Base-by-base conservation (phyloP, 805 yeast species). In the Zygotorulaspora sp. region DNA sequence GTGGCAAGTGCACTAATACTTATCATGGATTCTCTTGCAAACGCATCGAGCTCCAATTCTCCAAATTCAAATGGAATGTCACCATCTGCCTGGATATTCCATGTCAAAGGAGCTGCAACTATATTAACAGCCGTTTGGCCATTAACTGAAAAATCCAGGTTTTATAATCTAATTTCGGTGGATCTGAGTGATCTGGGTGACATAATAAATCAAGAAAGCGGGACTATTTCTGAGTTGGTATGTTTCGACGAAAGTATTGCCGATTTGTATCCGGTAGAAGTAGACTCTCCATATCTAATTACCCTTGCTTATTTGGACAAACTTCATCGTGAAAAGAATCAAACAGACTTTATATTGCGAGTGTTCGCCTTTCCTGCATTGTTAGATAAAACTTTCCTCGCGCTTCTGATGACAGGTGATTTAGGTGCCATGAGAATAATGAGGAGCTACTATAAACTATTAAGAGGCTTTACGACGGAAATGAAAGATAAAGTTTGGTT, bases 71-170 rank as follows among this genome's bases (percentile, higher is more conserved):
- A 57, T 38, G 62, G 69, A 5, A 80, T 88, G 40, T 95, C 96
- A 1, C 89, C 97, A 2, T 80, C 92, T 3, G 95, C 97, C 0
- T 90, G 97, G 97, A 80, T 90, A 40, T 92, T 86, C 68, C 97
- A 90, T 55, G 96, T 90, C 9, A 84, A 92, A 51, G 97, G 97
- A 21, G 96, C 97, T 0, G 96, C 96, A 5, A 89, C 97, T 0
- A 90, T 90, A 37, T 68, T 90, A 35, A 84, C 96, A 1, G 95
- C 96, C 1, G 96, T 89, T n/a, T 87, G 96, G 88, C 96, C 96
- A 3, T 66, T 88, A 34, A 80, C 80, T 31, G 80, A 77, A 31
- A 69, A 72, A 10, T 80, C 87, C 3, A 62, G 83, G 38, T 81
- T 81, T 56, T 75, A 77, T 53, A 72, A 78, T 46, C 71, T 82